phyloP scores from a whole-genome alignment of 768 basidiomycete species.

The Dentipellis sp. region DNA sequence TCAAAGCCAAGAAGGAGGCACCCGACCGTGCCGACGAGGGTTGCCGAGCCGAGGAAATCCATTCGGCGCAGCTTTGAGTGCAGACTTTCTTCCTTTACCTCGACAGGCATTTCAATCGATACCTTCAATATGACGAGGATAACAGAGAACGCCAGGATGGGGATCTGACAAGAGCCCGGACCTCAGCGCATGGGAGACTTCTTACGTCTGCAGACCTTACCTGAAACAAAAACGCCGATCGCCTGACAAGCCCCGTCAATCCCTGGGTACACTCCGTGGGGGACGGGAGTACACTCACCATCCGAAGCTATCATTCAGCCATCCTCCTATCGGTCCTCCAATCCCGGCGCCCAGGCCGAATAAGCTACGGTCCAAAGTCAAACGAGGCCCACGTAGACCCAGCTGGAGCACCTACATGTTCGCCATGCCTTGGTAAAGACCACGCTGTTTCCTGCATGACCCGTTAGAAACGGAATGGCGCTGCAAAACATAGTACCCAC shows the following conservation, averaged over 20 bases:
- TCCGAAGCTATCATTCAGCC: constrained; percentile 78
- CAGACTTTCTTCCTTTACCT: constrained; percentile 47
- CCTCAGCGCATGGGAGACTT: no score
- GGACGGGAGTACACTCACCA: constrained; percentile 38
- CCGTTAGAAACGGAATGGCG: constrained; percentile 4
- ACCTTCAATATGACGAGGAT: constrained; percentile 67
- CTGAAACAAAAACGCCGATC: constrained; percentile 80
- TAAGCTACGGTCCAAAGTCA: constrained; percentile 34
- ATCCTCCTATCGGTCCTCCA: constrained; percentile 75
- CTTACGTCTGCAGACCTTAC: constrained; percentile 27
- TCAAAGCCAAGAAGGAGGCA: constrained; percentile 69
- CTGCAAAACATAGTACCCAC: constrained; percentile 32
- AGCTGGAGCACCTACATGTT: constrained; percentile 53
- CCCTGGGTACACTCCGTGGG: not conserved
- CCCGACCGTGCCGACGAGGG: constrained; percentile 64
- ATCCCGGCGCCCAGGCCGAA: constrained; percentile 79
- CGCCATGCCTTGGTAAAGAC: constrained; percentile 85
- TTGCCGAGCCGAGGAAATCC: constrained; percentile 77
- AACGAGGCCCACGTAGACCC: not conserved
- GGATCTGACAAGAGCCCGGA: constrained; percentile 39
- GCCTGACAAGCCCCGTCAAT: constrained; percentile 37
- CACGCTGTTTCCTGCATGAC: constrained; percentile 61
- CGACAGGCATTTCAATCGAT: constrained; percentile 64
- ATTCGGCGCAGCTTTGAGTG: constrained; percentile 67
- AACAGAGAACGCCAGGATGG: constrained; percentile 65